These are phyloP conservation scores for Dioscorea zingiberensis DNA, from an alignment of 106 monocot genomes.

Conservation along the genomic window DNA sequence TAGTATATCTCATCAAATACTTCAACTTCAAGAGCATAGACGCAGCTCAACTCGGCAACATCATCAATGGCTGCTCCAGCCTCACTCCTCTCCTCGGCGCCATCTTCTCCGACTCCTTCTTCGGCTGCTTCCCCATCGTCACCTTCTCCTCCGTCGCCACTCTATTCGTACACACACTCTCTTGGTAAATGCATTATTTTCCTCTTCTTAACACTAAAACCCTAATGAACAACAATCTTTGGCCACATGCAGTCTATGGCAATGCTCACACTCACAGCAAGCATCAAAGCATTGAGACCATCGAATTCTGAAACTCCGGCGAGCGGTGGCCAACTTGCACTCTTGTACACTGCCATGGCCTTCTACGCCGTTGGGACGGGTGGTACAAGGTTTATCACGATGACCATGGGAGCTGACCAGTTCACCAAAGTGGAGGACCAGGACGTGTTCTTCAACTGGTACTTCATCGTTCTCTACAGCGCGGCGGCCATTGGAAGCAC, in stretches of 20 bases:
- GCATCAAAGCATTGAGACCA: conserved; percentile 32
- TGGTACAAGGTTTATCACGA: conserved; percentile 43
- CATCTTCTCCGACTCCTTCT: conserved; percentile 51
- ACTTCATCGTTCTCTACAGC: conserved; percentile 35
- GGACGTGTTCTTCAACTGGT: conserved; percentile 67
- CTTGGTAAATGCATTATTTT: too few species aligned
- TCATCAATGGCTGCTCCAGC: conserved; percentile 39
- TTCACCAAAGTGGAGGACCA: conserved; percentile 33
- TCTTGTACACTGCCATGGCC: conserved; percentile 26
- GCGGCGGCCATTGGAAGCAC: conserved; percentile 35
- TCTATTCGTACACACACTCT: conserved; percentile 25
- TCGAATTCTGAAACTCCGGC: conserved; percentile 5
- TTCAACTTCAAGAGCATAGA: conserved; percentile 60
- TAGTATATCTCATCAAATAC: conserved; percentile 53
- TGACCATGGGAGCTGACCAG: conserved; percentile 56
- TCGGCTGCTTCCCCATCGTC: conserved; percentile 52
- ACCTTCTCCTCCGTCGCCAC: conserved; percentile 21
- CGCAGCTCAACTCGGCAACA: conserved; percentile 53
- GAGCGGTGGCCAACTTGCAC: conserved; percentile 31
- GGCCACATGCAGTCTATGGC: conserved; percentile 27
- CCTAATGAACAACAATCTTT: too few species aligned
- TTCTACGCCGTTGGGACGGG: conserved; percentile 31
- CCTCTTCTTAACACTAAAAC: too few species aligned
- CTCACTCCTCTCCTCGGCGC: conserved; percentile 59
- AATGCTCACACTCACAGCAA: conserved; percentile 40